Percentiles rank a stretch among this genome's conserved stretches.
These are phyloP conservation scores for Candida nemodendra DNA, from an alignment of 805 yeast genomes.

Conservation along the genomic window DNA sequence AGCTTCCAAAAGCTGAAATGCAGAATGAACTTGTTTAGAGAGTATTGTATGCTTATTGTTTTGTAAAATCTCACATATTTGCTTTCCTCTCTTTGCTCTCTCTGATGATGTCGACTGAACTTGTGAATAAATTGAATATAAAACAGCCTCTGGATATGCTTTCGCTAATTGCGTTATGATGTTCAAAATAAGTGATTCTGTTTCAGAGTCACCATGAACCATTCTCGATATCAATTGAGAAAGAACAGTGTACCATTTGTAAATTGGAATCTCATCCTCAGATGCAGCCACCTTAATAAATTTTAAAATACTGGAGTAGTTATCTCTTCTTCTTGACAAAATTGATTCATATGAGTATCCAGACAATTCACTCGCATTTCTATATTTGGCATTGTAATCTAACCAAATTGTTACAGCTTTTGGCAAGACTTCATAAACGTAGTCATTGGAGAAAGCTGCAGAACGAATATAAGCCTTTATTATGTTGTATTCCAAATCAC, in stretches of 20 bases:
- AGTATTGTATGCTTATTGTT: slow-evolving; percentile 16
- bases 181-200: slow-evolving; percentile 54
- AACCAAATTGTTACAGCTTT: slow-evolving; percentile 90
- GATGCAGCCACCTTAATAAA: slow-evolving; percentile 44
- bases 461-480: slow-evolving; percentile 58
- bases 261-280: slow-evolving; percentile 45
- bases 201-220: slow-evolving; percentile 55
- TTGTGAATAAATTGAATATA: slow-evolving; percentile 83
- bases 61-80: slow-evolving; percentile 38
- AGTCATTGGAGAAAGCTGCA: slow-evolving; percentile 58
- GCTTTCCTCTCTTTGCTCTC: slow-evolving; percentile 46
- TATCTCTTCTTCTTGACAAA: slow-evolving; percentile 32
- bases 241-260: slow-evolving; percentile 76
- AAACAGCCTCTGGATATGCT: slow-evolving; percentile 74
- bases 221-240: slow-evolving; percentile 85
- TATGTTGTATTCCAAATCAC: slow-evolving; percentile 54
- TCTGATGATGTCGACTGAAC: slow-evolving; percentile 53
- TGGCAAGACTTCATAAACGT: slow-evolving; percentile 81
- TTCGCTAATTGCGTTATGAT: slow-evolving; percentile 57
- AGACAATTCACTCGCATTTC: slow-evolving; percentile 25
- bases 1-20: slow-evolving; percentile 39
- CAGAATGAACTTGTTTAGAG: slow-evolving; percentile 25
- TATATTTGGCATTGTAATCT: slow-evolving; percentile 55
- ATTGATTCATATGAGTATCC: slow-evolving; percentile 29
- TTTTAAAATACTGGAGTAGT: slow-evolving; percentile 46